A percentile compares a stretch with the other conserved stretches of the same genome.
phyloP scores from a whole-genome alignment of 164 flowering plant genomes.

The Macadamia integrifolia region DNA sequence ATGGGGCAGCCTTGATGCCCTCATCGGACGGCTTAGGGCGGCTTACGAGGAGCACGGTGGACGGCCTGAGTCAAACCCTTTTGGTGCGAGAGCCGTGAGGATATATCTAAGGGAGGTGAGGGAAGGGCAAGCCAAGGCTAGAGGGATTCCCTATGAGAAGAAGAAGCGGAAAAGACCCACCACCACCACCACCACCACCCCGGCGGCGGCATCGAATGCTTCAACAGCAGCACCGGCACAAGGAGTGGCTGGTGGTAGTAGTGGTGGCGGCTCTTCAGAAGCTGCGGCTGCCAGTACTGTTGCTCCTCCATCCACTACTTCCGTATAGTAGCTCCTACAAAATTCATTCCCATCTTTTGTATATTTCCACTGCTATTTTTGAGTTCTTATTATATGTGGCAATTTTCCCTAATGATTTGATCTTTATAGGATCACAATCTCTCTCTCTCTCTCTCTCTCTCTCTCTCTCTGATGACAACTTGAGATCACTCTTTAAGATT shows the following conservation, averaged over 20 bases:
- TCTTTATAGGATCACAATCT: too few species aligned
- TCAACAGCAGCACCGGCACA: background rate
- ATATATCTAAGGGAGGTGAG: conserved; percentile 32
- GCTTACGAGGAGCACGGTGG: conserved; percentile 44
- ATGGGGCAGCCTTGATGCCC: conserved; percentile 42
- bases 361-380: background rate
- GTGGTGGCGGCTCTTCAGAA: conserved; percentile 8
- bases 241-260: conserved; percentile 1
- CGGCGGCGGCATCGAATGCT: background rate
- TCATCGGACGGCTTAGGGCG: conserved; percentile 34
- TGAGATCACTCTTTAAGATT: too few species aligned
- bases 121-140: conserved; percentile 33
- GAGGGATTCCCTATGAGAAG: conserved; percentile 39
- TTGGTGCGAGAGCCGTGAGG: conserved; percentile 31
- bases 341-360: conserved; percentile 3
- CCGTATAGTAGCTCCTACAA: background rate
- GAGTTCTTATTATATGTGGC: background rate
- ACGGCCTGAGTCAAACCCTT: conserved; percentile 32
- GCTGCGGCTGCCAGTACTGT: conserved; percentile 3
- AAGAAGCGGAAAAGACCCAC: conserved; percentile 31
- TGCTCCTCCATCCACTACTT: conserved; percentile 8
- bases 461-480: too few species aligned
- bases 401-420: background rate
- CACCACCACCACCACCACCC: background rate
- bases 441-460: background rate